Percentiles rank a stretch among this genome's conserved stretches.
Conservation (phyloP, 169 alveolate species). For the Miamiensis avidus region DNA sequence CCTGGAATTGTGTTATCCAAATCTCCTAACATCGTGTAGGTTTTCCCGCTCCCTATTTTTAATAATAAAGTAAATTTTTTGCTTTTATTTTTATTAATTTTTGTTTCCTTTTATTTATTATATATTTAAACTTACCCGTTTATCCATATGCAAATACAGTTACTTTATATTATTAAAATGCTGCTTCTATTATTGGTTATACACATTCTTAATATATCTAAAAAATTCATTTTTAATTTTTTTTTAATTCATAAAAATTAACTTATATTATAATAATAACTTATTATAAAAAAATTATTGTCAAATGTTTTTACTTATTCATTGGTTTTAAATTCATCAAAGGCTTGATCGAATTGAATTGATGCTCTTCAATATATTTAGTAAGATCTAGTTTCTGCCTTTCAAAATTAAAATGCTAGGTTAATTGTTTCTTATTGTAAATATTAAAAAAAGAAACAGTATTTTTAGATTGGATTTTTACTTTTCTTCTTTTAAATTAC, state of each 20-base stretch:
- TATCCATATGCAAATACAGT: conserved; percentile 98
- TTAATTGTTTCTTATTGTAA: not conserved
- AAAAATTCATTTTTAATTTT: not conserved
- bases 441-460: too few species aligned
- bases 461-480: too few species aligned
- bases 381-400: conserved; percentile 84
- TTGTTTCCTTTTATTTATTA: not conserved
- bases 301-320: conserved; percentile 46
- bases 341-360: conserved; percentile 82
- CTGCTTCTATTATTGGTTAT: conserved; percentile 91
- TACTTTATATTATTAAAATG: conserved; percentile 92
- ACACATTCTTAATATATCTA: conserved; percentile 31
- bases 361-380: conserved; percentile 88
- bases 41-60: conserved; percentile 91
- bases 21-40: conserved; percentile 97
- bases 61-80: too few species aligned
- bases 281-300: too few species aligned
- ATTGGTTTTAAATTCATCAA: conserved; percentile 75
- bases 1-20: conserved; percentile 88
- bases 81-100: too few species aligned
- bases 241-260: too few species aligned
- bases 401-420: not conserved
- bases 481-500: conserved; percentile 82
- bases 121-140: conserved; percentile 70
- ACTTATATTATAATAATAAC: not conserved